These are phyloP conservation scores for Paecilomyces sp. DNA, from an alignment of 2,329 filamentous ascomycete species.

Conservation along the genomic window DNA sequence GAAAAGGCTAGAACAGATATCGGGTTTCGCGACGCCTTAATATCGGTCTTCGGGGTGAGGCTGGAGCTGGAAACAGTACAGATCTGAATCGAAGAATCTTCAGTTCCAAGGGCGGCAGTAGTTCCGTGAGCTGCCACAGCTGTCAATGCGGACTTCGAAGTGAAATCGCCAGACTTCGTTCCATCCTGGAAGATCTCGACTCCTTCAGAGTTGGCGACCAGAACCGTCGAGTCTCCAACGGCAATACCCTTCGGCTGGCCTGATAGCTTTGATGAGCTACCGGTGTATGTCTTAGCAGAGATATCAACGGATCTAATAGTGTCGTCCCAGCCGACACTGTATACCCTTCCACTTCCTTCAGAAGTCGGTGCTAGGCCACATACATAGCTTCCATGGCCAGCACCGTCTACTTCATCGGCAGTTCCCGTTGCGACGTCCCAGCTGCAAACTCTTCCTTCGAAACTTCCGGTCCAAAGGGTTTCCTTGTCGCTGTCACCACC, in stretches of 20 bases:
- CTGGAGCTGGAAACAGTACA: constrained; percentile 57
- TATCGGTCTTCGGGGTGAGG: constrained; percentile 47
- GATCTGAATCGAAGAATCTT: constrained; percentile 67
- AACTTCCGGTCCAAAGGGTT: constrained; percentile 82
- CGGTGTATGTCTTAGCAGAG: constrained; percentile 66
- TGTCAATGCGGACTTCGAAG: constrained; percentile 59
- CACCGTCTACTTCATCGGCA: constrained; percentile 67
- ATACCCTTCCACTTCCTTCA: constrained; percentile 53
- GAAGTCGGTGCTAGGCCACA: constrained; percentile 60
- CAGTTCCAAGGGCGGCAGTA: constrained; percentile 67
- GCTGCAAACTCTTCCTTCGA: constrained; percentile 76
- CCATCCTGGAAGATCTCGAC: constrained; percentile 55
- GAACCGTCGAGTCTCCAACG: constrained; percentile 45
- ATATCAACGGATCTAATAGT: constrained; percentile 73
- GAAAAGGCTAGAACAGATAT: constrained; percentile 83
- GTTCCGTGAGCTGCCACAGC: constrained; percentile 63
- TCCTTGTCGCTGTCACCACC: constrained; percentile 42
- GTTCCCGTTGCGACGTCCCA: constrained; percentile 71
- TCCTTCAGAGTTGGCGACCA: constrained; percentile 54
- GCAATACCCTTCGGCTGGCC: constrained; percentile 74
- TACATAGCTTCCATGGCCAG: constrained; percentile 79
- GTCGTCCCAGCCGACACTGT: constrained; percentile 92
- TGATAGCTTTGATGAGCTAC: constrained; percentile 58
- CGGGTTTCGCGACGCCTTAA: constrained; percentile 62
- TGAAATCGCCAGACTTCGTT: constrained; percentile 52